These are phyloP conservation scores for Hanseniaspora pseudoguilliermondii DNA, from an alignment of 805 yeast genomes.

Conservation along the genomic window DNA sequence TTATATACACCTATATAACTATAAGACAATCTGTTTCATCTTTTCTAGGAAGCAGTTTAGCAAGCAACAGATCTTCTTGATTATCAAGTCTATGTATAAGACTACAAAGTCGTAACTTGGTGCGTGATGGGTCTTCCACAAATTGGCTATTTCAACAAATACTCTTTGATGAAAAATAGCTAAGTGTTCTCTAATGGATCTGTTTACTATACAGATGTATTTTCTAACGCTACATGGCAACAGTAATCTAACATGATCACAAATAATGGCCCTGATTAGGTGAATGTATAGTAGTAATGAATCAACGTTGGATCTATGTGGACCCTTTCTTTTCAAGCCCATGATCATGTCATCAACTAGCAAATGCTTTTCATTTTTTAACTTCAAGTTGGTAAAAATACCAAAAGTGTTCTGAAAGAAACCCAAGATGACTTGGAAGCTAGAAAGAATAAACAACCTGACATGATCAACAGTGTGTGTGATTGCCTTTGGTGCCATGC, in stretches of 20 bases:
- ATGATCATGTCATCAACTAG: constrained; percentile 1
- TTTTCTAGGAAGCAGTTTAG: constrained; percentile 6
- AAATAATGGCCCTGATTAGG: neutral
- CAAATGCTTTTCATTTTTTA: constrained; percentile 6
- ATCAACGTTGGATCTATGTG: neutral
- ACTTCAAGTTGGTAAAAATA: neutral
- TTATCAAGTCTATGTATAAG: neutral
- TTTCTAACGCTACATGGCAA: neutral
- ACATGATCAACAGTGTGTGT: neutral
- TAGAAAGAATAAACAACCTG: neutral
- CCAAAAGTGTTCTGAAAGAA: constrained; percentile 7
- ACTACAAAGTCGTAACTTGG: neutral
- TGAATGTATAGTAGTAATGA: neutral
- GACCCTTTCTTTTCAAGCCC: neutral
- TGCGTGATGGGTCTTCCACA: constrained; percentile 3
- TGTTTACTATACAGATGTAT: neutral
- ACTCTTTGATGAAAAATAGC: constrained; percentile 10
- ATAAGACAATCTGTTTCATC: constrained; percentile 5
- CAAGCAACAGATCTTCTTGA: neutral
- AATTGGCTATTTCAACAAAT: constrained; percentile 1
- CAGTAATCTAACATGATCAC: neutral
- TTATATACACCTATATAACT: neutral
- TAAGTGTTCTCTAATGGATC: neutral
- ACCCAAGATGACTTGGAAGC: constrained; percentile 1
- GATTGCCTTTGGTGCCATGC: neutral